These are phyloP conservation scores for Breynia disticha DNA, from an alignment of 441 rosid genomes.

Conservation along the genomic window DNA sequence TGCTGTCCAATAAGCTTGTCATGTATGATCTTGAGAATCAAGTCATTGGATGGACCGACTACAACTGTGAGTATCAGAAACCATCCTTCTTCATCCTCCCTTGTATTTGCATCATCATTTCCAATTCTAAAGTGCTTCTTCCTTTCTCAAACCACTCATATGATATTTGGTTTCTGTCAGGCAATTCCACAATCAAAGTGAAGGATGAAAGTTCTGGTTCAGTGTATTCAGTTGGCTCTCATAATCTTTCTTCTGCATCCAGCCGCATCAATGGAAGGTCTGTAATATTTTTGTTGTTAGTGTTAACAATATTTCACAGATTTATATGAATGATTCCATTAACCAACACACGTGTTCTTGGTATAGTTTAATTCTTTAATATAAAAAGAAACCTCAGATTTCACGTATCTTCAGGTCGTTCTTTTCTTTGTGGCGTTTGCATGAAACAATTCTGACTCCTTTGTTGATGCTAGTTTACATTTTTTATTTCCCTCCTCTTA, in stretches of 20 bases:
- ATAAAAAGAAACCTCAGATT: background rate
- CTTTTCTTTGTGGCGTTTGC: background rate
- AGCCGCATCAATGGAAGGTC: slow-evolving; percentile 15
- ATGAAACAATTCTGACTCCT: too few species aligned
- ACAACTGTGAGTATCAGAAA: slow-evolving; percentile 60
- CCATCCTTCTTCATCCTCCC: background rate
- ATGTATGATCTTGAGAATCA: slow-evolving; percentile 63
- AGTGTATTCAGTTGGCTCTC: slow-evolving; percentile 33
- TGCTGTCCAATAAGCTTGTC: slow-evolving; percentile 26
- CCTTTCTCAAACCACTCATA: too few species aligned
- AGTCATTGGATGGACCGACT: slow-evolving; percentile 80
- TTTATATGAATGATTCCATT: slow-evolving; percentile 19
- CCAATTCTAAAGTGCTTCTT: too few species aligned
- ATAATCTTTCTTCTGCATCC: slow-evolving; percentile 40
- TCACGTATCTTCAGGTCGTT: background rate
- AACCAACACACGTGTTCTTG: slow-evolving; percentile 10
- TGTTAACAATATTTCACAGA: slow-evolving; percentile 29
- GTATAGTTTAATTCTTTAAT: slow-evolving; percentile 14
- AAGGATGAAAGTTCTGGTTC: slow-evolving; percentile 51
- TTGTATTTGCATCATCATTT: background rate
- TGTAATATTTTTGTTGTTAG: slow-evolving; percentile 23
- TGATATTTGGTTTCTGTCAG: slow-evolving; percentile 26
- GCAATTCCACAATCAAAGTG: slow-evolving; percentile 63
- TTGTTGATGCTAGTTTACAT: too few species aligned
- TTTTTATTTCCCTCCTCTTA: too few species aligned